Evolutionary conservation across 441 rosid genomes (phyloP).

Genomic region (Erodium texanum): DNA sequence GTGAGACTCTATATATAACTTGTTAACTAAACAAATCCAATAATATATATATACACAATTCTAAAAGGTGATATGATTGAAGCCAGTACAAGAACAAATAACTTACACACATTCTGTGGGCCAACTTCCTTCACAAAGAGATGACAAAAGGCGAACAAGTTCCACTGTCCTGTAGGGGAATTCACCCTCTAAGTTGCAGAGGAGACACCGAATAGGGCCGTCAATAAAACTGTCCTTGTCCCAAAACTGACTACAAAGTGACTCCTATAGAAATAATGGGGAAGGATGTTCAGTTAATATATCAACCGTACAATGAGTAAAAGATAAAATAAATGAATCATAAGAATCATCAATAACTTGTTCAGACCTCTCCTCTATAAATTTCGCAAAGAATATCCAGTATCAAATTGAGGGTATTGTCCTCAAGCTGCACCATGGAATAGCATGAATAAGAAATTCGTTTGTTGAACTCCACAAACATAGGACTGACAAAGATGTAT

Average conservation of each 20-base stretch:
- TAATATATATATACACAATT: neutral
- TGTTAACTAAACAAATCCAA: neutral
- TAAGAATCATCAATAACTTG: conserved; percentile 12
- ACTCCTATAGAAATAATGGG: conserved; percentile 51
- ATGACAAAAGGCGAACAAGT: conserved; percentile 68
- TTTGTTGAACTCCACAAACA: conserved; percentile 8
- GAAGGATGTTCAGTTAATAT: conserved; percentile 22
- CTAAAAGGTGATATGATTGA: conserved; percentile 8
- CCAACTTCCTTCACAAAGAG: conserved; percentile 96
- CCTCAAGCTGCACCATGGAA: conserved; percentile 54
- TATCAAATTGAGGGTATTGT: conserved; percentile 57
- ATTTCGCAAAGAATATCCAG: conserved; percentile 83
- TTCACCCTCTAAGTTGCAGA: conserved; percentile 79
- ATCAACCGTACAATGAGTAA: conserved; percentile 9
- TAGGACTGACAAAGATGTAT: conserved; percentile 6
- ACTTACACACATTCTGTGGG: conserved; percentile 98
- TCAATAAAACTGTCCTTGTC: conserved; percentile 85
- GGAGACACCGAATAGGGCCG: conserved; percentile 95
- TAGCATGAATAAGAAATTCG: conserved; percentile 13
- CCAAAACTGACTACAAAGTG: conserved; percentile 97
- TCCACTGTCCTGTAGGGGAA: conserved; percentile 73
- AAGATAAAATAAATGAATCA: conserved; percentile 12
- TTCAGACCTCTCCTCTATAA: conserved; percentile 83
- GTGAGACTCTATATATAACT: neutral
- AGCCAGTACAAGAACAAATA: conserved; percentile 8